Percentiles rank a stretch among this genome's conserved stretches.
Conservation (phyloP, 78 protist genomes). For the Cavenderia fasciculata region DNA sequence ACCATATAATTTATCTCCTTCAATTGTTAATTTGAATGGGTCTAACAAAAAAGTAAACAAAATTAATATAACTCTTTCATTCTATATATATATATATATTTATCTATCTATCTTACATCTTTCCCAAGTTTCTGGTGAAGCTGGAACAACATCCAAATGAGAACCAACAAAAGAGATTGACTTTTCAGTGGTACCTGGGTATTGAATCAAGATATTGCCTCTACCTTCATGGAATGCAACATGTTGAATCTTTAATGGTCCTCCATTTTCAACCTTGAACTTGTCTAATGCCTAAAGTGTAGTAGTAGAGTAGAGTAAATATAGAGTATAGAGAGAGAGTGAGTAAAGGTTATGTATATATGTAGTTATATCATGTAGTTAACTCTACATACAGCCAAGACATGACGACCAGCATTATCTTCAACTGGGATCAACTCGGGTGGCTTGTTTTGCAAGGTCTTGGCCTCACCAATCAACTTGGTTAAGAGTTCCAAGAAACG, state of each 20-base stretch:
- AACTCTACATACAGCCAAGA: neutral
- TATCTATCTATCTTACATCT: neutral
- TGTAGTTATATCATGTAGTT: neutral
- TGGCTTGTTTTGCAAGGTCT: conserved; percentile 63
- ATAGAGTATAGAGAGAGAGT: neutral
- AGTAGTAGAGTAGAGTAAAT: neutral
- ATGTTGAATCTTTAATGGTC: conserved; percentile 49
- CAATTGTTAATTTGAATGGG: conserved; percentile 72
- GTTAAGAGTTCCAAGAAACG: conserved; percentile 43
- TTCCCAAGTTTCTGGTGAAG: conserved; percentile 71
- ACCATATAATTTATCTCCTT: conserved; percentile 82
- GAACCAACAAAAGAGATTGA: conserved; percentile 82
- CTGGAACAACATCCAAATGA: conserved; percentile 88
- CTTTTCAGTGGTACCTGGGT: conserved; percentile 48
- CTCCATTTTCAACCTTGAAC: conserved; percentile 47
- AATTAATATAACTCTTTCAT: no score
- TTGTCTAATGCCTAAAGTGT: conserved; percentile 20
- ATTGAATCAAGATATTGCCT: conserved; percentile 68
- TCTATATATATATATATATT: no score
- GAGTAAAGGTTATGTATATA: neutral
- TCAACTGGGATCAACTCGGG: conserved; percentile 57
- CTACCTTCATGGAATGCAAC: conserved; percentile 57
- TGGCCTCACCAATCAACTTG: conserved; percentile 47
- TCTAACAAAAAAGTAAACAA: conserved; percentile 8
- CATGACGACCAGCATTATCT: conserved; percentile 74